Evolutionary conservation across 2,329 filamentous ascomycete species (phyloP).

Genomic region (Fusarium decemcellulare): DNA sequence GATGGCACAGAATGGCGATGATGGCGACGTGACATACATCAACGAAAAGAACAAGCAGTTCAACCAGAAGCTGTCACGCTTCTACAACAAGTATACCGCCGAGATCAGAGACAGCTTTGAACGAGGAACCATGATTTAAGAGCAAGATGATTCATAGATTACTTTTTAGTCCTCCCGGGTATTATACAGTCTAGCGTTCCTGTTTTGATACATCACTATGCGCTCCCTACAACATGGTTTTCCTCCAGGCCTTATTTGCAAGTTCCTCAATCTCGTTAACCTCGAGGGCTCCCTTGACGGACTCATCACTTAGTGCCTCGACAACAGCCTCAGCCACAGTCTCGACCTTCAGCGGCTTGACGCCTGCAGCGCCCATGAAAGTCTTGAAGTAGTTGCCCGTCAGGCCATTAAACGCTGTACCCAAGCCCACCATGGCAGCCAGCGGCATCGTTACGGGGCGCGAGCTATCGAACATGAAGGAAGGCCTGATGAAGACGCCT

Average conservation of each 20-base stretch:
- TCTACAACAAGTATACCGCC: conserved; percentile 98
- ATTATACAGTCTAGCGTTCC: conserved; percentile 53
- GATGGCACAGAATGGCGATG: conserved; percentile 83
- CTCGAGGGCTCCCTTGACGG: conserved; percentile 82
- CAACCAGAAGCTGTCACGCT: conserved; percentile 95
- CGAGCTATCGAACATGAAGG: conserved; percentile 90
- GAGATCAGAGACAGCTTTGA: conserved; percentile 99
- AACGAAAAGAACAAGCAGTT: conserved; percentile 99
- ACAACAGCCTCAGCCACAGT: conserved; percentile 90
- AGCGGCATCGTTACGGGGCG: conserved; percentile 87
- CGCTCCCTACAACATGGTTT: conserved; percentile 80
- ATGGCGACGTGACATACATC: conserved; percentile 96
- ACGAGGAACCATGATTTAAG: conserved; percentile 93
- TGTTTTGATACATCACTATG: conserved; percentile 31
- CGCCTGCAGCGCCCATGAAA: conserved; percentile 85
- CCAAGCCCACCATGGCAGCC: conserved; percentile 82
- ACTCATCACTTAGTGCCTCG: conserved; percentile 84
- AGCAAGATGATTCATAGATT: conserved; percentile 26
- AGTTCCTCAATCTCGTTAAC: conserved; percentile 85
- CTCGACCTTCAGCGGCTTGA: conserved; percentile 91
- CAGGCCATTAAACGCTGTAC: conserved; percentile 81
- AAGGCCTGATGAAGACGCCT: conserved; percentile 85
- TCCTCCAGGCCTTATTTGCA: conserved; percentile 88
- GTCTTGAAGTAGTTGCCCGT: conserved; percentile 82
- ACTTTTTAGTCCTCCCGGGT: conserved; percentile 32